Percentiles rank a stretch among this genome's conserved stretches.
Conservation (phyloP, 2,329 filamentous ascomycete species). For the Phialophora tarda region DNA sequence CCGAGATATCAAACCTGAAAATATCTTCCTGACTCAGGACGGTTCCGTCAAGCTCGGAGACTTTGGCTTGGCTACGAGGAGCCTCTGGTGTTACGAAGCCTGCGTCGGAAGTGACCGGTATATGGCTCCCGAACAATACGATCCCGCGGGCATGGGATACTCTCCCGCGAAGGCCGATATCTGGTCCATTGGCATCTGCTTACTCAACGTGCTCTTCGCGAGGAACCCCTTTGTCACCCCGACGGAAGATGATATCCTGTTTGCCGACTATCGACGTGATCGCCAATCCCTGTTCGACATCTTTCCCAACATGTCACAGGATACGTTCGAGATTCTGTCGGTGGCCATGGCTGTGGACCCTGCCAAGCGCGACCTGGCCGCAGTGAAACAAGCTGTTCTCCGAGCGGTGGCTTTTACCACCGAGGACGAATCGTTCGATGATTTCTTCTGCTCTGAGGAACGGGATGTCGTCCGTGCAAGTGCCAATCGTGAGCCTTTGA, state of each 20-base stretch:
- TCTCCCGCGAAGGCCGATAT: slow-evolving; percentile 91
- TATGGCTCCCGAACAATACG: slow-evolving; percentile 98
- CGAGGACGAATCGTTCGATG: slow-evolving; percentile 78
- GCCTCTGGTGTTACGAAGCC: slow-evolving; percentile 87
- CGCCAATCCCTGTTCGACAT: slow-evolving; percentile 97
- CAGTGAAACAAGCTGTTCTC: slow-evolving; percentile 76
- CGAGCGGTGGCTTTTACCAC: slow-evolving; percentile 91
- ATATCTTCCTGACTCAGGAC: slow-evolving; percentile 89
- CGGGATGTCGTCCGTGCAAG: slow-evolving; percentile 75
- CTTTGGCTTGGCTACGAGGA: slow-evolving; percentile 89
- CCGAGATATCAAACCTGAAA: slow-evolving; percentile 98
- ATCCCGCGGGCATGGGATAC: slow-evolving; percentile 84
- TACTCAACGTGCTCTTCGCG: slow-evolving; percentile 95
- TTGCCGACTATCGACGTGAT: slow-evolving; percentile 89
- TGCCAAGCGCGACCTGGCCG: slow-evolving; percentile 79
- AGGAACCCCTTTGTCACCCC: slow-evolving; percentile 94
- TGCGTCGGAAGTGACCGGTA: slow-evolving; percentile 97
- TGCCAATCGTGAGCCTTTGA: slow-evolving; percentile 90
- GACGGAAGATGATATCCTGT: slow-evolving; percentile 87
- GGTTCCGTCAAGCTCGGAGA: slow-evolving; percentile 96
- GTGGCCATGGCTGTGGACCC: slow-evolving; percentile 92
- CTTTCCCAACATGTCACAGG: slow-evolving; percentile 97
- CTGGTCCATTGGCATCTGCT: slow-evolving; percentile 95
- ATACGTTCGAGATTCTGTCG: slow-evolving; percentile 91
- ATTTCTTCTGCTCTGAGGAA: slow-evolving; percentile 91